Percentiles rank a stretch among this genome's conserved stretches.
phyloP scores from a whole-genome alignment of 2,329 filamentous ascomycete species.

The Cladosporium sphaerospermum region DNA sequence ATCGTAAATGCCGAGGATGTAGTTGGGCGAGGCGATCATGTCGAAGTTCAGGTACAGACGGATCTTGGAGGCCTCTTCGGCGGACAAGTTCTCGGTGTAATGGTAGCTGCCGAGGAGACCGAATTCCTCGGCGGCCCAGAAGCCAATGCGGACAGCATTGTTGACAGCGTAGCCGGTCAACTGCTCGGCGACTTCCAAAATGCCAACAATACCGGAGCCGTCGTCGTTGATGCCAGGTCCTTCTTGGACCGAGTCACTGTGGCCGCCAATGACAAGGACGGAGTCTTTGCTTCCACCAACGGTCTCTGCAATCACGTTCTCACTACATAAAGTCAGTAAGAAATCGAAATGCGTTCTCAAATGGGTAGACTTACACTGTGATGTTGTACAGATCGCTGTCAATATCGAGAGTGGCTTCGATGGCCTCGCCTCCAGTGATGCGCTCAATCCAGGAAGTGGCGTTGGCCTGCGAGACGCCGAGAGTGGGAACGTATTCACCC shows the following conservation, averaged over 20 bases:
- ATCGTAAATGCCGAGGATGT: constrained; percentile 50
- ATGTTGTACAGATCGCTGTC: constrained; percentile 41
- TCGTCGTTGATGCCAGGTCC: constrained; percentile 74
- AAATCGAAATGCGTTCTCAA: neutral
- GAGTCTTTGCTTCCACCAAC: constrained; percentile 54
- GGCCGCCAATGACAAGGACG: constrained; percentile 53
- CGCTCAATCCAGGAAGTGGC: constrained; percentile 52
- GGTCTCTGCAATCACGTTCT: constrained; percentile 57
- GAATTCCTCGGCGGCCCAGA: constrained; percentile 60
- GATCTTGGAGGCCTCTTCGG: constrained; percentile 51
- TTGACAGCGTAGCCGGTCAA: constrained; percentile 66
- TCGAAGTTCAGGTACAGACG: constrained; percentile 65
- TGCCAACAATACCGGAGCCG: constrained; percentile 59
- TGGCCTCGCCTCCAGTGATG: constrained; percentile 41
- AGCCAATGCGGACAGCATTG: constrained; percentile 62
- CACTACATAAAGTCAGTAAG: constrained; percentile 21
- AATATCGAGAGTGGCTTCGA: constrained; percentile 37
- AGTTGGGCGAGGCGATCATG: constrained; percentile 63
- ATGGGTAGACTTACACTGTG: constrained; percentile 33
- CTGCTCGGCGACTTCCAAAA: constrained; percentile 55
- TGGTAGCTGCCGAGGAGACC: constrained; percentile 54
- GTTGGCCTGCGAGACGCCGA: constrained; percentile 57
- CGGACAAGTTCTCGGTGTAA: constrained; percentile 32
- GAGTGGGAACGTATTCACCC: constrained; percentile 57
- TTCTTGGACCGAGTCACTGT: constrained; percentile 55